These are phyloP conservation scores for Mycocentrospora acerina DNA, from an alignment of 2,329 filamentous ascomycete species.

Conservation along the genomic window DNA sequence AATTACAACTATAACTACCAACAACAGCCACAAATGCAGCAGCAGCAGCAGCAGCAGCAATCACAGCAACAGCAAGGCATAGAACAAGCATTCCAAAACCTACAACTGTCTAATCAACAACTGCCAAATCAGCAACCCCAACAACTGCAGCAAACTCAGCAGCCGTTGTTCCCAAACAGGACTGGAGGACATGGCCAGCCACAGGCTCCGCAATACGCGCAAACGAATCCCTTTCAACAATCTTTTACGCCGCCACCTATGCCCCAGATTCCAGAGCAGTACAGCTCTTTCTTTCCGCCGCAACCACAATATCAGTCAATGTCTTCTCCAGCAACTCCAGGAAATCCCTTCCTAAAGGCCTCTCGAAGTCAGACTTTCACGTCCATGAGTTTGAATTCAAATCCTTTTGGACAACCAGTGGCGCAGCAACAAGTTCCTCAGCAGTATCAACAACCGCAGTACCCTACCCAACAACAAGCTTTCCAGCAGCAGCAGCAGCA, in stretches of 20 bases:
- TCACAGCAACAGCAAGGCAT: slow-evolving; percentile 46
- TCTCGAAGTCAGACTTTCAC: slow-evolving; percentile 47
- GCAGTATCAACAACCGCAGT: slow-evolving; percentile 24
- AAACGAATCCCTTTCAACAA: slow-evolving; percentile 45
- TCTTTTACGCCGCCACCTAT: slow-evolving; percentile 45
- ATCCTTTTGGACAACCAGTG: slow-evolving; percentile 43
- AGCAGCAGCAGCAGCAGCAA: slow-evolving; percentile 13
- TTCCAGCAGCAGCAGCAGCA: slow-evolving; percentile 44
- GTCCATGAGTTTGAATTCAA: slow-evolving; percentile 29
- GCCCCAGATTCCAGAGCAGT: slow-evolving; percentile 44
- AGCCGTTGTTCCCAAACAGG: slow-evolving; percentile 69
- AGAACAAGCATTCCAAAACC: slow-evolving; percentile 71
- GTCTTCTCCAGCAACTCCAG: slow-evolving; percentile 39
- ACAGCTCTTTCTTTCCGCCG: slow-evolving; percentile 35
- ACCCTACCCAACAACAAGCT: slow-evolving; percentile 45
- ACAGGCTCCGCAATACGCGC: slow-evolving; percentile 40
- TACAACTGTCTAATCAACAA: slow-evolving; percentile 60
- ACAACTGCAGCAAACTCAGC: slow-evolving; percentile 17
- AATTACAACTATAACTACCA: slow-evolving; percentile 12
- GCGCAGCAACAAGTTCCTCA: slow-evolving; percentile 20
- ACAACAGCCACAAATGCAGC: slow-evolving; percentile 25
- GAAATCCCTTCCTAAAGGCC: slow-evolving; percentile 49
- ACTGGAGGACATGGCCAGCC: slow-evolving; percentile 62
- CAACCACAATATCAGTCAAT: slow-evolving; percentile 42
- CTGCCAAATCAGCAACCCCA: slow-evolving; percentile 48